These are phyloP conservation scores for Avena insularis DNA, from an alignment of 176 grass and related monocot genomes.

Conservation along the genomic window DNA sequence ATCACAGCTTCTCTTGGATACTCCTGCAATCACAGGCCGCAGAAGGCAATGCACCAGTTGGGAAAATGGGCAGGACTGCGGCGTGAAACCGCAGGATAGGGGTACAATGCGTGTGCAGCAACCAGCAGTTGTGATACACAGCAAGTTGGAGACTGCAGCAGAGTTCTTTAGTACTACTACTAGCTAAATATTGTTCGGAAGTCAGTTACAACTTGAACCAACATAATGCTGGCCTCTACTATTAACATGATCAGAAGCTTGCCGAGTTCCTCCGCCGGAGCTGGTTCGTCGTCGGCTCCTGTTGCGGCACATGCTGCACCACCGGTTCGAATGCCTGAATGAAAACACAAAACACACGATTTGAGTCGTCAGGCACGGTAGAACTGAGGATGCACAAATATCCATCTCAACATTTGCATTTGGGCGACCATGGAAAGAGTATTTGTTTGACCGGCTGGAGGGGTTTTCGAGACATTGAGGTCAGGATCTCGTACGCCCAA, in stretches of 20 bases:
- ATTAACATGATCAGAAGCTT: slow-evolving; percentile 69
- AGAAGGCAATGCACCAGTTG: slow-evolving; percentile 20
- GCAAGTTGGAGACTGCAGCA: slow-evolving; percentile 44
- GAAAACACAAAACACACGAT: slow-evolving; percentile 28
- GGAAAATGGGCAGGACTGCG: neutral
- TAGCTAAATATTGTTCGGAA: slow-evolving; percentile 31
- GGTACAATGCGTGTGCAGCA: slow-evolving; percentile 35
- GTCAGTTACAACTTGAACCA: slow-evolving; percentile 43
- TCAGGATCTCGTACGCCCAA: neutral
- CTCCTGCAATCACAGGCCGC: slow-evolving; percentile 37
- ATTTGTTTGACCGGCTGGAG: neutral
- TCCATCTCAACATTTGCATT: neutral
- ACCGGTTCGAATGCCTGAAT: slow-evolving; percentile 63
- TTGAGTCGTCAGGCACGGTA: slow-evolving; percentile 1
- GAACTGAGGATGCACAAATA: neutral
- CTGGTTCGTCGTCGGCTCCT: slow-evolving; percentile 60
- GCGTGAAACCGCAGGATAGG: neutral
- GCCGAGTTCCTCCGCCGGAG: slow-evolving; percentile 77
- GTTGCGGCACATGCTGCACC: slow-evolving; percentile 58
- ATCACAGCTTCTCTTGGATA: slow-evolving; percentile 15
- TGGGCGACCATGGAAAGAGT: neutral
- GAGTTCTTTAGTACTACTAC: slow-evolving; percentile 16
- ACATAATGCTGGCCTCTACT: slow-evolving; percentile 28
- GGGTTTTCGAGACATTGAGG: slow-evolving; percentile 20
- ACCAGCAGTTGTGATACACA: slow-evolving; percentile 21